A percentile compares a stretch with the other conserved stretches of the same genome.
These are phyloP conservation scores for Epichloe bromicola DNA, from an alignment of 2,329 filamentous ascomycete species.

Conservation along the genomic window DNA sequence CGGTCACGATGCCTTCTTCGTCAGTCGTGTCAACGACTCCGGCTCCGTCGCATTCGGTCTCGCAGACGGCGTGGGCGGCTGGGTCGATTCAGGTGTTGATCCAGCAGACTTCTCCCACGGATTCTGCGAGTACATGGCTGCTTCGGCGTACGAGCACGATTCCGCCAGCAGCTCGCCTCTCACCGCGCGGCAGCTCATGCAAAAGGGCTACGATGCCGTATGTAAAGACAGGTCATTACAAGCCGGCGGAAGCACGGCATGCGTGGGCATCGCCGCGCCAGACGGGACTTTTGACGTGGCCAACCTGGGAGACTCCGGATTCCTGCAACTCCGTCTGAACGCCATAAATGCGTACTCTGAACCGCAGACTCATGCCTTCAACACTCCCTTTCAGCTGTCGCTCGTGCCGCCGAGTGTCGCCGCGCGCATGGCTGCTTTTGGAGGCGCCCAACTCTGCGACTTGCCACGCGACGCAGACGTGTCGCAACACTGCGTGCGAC, in stretches of 20 bases:
- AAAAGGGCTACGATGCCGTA: conserved; percentile 72
- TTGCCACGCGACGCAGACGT: conserved; percentile 73
- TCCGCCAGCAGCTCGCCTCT: conserved; percentile 26
- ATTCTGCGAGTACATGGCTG: conserved; percentile 85
- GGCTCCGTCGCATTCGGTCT: conserved; percentile 72
- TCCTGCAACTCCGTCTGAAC: conserved; percentile 73
- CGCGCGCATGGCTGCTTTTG: conserved; percentile 70
- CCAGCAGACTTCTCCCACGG: conserved; percentile 92
- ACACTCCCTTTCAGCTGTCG: conserved; percentile 90
- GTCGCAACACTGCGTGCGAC: conserved; percentile 60
- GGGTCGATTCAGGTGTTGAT: conserved; percentile 85
- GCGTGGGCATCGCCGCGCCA: conserved; percentile 63
- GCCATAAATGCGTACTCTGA: conserved; percentile 72
- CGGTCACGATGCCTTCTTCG: conserved; percentile 95
- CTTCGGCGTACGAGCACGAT: conserved; percentile 49
- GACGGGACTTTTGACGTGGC: conserved; percentile 74
- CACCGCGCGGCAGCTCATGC: conserved; percentile 58
- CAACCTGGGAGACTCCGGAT: conserved; percentile 87
- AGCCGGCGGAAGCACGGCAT: conserved; percentile 86
- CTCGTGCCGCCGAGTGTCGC: conserved; percentile 72
- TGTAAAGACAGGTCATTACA: conserved; percentile 58
- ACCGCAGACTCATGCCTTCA: conserved; percentile 92
- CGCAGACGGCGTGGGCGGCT: conserved; percentile 90
- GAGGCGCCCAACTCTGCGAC: conserved; percentile 69
- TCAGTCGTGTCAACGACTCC: conserved; percentile 61